phyloP scores from a whole-genome alignment of 345 rosid genomes.

The Sonneratia caseolaris region DNA sequence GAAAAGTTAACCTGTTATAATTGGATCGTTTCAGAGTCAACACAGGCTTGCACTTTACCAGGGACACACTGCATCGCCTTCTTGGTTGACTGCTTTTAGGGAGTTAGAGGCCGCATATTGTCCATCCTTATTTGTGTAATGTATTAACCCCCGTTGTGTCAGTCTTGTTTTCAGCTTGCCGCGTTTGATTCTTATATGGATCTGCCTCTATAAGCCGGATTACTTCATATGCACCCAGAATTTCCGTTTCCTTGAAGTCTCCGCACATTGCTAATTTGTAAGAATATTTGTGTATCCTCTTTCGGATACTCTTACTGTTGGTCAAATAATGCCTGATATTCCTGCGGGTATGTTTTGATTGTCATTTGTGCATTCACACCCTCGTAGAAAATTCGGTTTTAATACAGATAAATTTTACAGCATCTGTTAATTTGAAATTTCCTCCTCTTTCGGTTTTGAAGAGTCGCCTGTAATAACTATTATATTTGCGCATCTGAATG shows the following conservation, averaged over 20 bases:
- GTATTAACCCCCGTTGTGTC: not conserved
- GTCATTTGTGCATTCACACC: too few species aligned
- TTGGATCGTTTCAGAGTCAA: too few species aligned
- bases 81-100: not conserved
- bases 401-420: not conserved
- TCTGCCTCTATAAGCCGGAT: not conserved
- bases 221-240: not conserved
- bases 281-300: not conserved
- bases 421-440: not conserved
- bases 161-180: not conserved
- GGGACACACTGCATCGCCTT: not conserved
- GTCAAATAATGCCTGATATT: not conserved
- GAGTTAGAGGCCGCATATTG: not conserved
- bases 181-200: not conserved
- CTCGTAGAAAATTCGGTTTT: not conserved
- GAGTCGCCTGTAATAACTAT: too few species aligned
- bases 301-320: not conserved
- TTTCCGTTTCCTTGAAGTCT: not conserved
- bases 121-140: not conserved
- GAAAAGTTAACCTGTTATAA: not conserved
- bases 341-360: too few species aligned
- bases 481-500: not conserved
- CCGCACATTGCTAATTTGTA: not conserved
- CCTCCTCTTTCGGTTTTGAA: not conserved
- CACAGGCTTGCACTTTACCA: not conserved